Percentiles rank a stretch among this genome's conserved stretches.
These are phyloP conservation scores for Phytophthora foliorum DNA, from an alignment of 352 stramenopile species.

Conservation along the genomic window DNA sequence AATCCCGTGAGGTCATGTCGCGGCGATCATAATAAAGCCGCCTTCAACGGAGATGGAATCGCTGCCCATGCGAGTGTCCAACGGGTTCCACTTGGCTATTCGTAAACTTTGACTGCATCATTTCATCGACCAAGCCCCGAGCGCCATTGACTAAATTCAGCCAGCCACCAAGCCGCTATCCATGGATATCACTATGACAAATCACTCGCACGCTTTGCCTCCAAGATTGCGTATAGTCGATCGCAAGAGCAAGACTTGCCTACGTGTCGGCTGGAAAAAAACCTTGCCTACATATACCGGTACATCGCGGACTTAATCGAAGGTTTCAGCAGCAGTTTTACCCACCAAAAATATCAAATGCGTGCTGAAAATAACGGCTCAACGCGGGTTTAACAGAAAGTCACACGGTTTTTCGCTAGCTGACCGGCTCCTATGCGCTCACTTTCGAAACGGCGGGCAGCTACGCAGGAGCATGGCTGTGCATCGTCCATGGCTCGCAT, in stretches of 20 bases:
- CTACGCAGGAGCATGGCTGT: constrained; percentile 13
- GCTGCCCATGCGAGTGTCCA: not conserved
- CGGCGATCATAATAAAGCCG: not conserved
- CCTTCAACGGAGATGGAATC: not conserved
- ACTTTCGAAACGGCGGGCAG: constrained; percentile 17
- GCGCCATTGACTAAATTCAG: not conserved
- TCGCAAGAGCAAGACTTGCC: no score
- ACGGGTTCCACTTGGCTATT: not conserved
- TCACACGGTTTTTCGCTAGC: constrained; percentile 3
- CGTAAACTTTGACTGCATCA: no score
- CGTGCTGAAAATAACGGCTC: constrained; percentile 5
- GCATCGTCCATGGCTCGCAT: constrained; percentile 7
- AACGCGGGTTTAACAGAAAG: constrained; percentile 23
- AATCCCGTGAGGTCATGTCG: not conserved
- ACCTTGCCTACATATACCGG: no score
- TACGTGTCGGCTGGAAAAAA: no score
- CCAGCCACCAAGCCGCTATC: no score
- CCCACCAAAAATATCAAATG: not conserved
- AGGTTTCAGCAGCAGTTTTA: not conserved
- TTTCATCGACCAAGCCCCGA: not conserved
- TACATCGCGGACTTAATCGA: constrained; percentile 1
- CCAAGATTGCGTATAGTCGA: not conserved
- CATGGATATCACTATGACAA: no score
- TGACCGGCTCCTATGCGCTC: constrained; percentile 12
- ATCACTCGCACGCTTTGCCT: not conserved